Base-by-base conservation (phyloP, 1,284 basidiomycete species). In the Pseudozyma sp. region DNA sequence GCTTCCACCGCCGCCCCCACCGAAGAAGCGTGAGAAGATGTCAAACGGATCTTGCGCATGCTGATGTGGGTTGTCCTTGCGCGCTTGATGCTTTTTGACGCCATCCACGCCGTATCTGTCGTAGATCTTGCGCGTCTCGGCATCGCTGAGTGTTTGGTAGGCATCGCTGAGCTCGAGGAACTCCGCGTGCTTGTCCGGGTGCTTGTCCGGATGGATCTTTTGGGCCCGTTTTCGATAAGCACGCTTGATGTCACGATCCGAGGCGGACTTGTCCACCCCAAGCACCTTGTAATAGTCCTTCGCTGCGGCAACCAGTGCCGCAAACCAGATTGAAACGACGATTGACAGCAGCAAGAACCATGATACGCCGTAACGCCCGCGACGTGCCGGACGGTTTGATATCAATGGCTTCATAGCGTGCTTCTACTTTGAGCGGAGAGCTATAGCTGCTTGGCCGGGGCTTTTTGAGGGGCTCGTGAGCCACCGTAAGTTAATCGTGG, bases 91-190 rank as follows among this genome's bases (percentile, higher is more conserved):
- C 65, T 80, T 70, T 67, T 82, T 78, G n/a, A 82, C 81, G 0
- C 81, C 81, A 5, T 83, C 82, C 3, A 75, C 78, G 1, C 82
- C 82, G 40, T 78, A 71, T 3, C 73, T 57, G 56, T 84, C 81
- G 71, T 84, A 84, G 40, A 83, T 76, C 54, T 72, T 72, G 54
- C 82, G 71, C 24, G 72, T 63, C 53, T 83, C 78, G 0, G 75
- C 54, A 37, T 84, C 82, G 35, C 72, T 75, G 11, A 84, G 70
- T 9, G 73, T 68, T 60, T 84, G 81, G 48, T 84, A 84, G 10
- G 82, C 82, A 40, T 84, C 82, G 39, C 77, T 79, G 30, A 84
- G 67, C 90, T 85, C 87, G 84, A 84, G 76, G 16, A 84, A 84
- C 65, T 82, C 81, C 35, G 72, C 68, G 31, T 79, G 75, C 67